Conservation (phyloP, 139 green algal species). For the Pleodorina starrii region DNA sequence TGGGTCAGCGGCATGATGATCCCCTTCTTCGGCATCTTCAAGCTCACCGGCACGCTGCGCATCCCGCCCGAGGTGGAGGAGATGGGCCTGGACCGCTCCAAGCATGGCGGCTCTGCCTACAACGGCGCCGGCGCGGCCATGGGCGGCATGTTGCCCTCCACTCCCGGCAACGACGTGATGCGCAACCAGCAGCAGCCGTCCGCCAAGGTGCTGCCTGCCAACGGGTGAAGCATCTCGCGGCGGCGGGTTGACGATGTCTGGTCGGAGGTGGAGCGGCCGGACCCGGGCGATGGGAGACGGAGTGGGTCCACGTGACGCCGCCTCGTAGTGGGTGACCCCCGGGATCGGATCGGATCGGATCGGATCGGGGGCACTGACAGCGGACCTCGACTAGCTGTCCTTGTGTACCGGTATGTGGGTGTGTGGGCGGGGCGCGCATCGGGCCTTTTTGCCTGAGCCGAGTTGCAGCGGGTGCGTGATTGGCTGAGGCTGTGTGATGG, state of each 20-base stretch:
- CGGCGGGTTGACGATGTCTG: neutral
- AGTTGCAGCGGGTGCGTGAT: too few species aligned
- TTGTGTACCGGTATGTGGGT: too few species aligned
- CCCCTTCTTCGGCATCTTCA: constrained; percentile 82
- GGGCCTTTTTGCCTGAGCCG: too few species aligned
- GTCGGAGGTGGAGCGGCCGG: too few species aligned
- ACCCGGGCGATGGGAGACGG: too few species aligned
- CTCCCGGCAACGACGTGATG: constrained; percentile 44
- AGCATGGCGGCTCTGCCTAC: constrained; percentile 70
- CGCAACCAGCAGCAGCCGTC: constrained; percentile 13
- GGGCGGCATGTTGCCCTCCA: neutral
- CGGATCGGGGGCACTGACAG: too few species aligned
- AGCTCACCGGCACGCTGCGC: constrained; percentile 70
- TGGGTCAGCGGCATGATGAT: constrained; percentile 42
- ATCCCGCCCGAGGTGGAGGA: constrained; percentile 78
- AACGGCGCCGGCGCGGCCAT: neutral
- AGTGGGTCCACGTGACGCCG: too few species aligned
- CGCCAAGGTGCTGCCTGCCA: constrained; percentile 25
- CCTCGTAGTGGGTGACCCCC: too few species aligned
- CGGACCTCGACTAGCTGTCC: too few species aligned
- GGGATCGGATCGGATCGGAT: too few species aligned
- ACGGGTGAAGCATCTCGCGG: neutral
- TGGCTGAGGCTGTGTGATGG: too few species aligned
- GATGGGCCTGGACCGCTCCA: constrained; percentile 76
- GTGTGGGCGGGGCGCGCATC: too few species aligned